Evolutionary conservation across 306 rosid genomes (phyloP), one percentile per base, ranked within the genome.

Genomic region (Fragaria nilgerrensis): DNA sequence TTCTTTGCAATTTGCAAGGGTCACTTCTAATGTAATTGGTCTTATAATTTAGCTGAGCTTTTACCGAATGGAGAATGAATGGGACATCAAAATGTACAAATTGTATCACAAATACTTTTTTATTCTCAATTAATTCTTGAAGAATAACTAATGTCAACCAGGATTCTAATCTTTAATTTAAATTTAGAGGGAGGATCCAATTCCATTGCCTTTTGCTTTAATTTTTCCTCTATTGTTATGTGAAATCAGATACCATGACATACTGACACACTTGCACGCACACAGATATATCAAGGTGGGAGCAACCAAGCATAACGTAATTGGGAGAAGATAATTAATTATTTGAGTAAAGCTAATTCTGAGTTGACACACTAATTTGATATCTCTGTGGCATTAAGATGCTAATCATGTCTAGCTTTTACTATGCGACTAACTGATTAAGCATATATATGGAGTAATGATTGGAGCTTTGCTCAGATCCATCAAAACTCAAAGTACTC

Each of bases 171-270:
- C 66, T 25, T 16, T 8, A 15, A 5, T 48, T 36, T 49, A 14
- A 32, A 71, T 23, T 44, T 47, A 0, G 2, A 7, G 22, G 9
- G 11, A 66, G 70, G 16, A 66, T 66, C 47, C 13, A 37, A 37
- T 37, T 25, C 75, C 27, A 49, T 49, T 49, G 43, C 75, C 75
- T 10, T 71, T 71, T 71, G 14, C 44, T 27, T 71, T 48, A 49
- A 12, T 29, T 70, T 70, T 71, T 2, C 13, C 0, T 25, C 50
- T 13, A 1, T 10, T 12, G 15, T 37, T 23, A 27, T 70, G 47
- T 34, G 44, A 64, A 23, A 12, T 63, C 43, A 63, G 14, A 48
- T 48, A 48, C 19, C 19, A 13, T 5, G 55, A 7, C 8, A 59
- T n/a, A n/a, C n/a, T n/a, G n/a, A n/a, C n/a, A n/a, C n/a, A n/a